phyloP scores from a whole-genome alignment of 306 rosid genomes.

The Pyrus communis region DNA sequence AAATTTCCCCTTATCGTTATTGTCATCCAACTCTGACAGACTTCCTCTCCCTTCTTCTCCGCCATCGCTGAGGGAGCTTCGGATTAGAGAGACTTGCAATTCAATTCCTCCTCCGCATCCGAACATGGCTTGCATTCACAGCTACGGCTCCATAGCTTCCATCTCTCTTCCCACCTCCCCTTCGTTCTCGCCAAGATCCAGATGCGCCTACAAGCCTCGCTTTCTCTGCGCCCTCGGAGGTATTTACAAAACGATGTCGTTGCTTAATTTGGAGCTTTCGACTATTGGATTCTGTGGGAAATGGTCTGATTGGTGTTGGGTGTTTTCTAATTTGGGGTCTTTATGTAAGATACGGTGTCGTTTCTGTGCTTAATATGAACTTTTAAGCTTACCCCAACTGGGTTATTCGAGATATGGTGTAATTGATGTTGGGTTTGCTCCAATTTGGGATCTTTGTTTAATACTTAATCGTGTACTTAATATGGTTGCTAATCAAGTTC shows the following conservation, averaged over 20 bases:
- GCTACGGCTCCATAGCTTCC: constrained; percentile 33
- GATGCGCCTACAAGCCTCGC: constrained; percentile 28
- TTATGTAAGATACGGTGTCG: not conserved
- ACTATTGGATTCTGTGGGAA: not conserved
- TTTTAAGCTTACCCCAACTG: not conserved
- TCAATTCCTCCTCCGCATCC: not conserved
- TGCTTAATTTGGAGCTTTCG: not conserved
- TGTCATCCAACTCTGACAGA: not conserved
- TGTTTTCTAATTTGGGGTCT: not conserved
- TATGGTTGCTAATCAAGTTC: not conserved
- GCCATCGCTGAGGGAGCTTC: not conserved
- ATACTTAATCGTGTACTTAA: not conserved
- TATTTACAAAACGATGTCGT: not conserved
- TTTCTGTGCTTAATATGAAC: not conserved
- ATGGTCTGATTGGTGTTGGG: not conserved
- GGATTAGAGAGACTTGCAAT: not conserved
- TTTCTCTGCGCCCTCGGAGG: constrained; percentile 64
- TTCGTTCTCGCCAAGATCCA: constrained; percentile 18
- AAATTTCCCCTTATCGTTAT: constrained; percentile 3
- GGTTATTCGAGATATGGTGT: not conserved
- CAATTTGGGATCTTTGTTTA: not conserved
- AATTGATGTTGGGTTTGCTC: not conserved
- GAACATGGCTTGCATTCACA: constrained; percentile 46
- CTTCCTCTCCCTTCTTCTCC: not conserved
- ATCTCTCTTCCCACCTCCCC: constrained; percentile 30